Evolutionary conservation across 2,329 filamentous ascomycete species (phyloP).

Genomic region (Arachnopeziza araneosa): DNA sequence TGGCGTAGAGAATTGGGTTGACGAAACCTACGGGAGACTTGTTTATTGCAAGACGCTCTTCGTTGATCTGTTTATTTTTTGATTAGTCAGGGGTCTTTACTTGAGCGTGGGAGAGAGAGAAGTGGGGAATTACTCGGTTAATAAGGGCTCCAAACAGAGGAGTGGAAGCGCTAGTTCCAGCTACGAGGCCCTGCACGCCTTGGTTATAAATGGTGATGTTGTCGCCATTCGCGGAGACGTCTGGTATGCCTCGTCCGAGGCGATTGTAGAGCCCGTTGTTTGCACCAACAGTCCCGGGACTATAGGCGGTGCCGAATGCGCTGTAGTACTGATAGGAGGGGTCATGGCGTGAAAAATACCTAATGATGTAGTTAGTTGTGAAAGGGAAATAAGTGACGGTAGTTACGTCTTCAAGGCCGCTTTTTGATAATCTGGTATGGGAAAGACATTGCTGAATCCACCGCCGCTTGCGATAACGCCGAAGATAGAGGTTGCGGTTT

Average conservation of each 20-base stretch:
- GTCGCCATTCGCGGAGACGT: slow-evolving; percentile 33
- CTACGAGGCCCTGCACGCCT: slow-evolving; percentile 23
- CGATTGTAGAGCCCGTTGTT: slow-evolving; percentile 16
- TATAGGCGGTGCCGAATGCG: slow-evolving; percentile 13
- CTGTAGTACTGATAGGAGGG: slow-evolving; percentile 18
- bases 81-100: too few species aligned
- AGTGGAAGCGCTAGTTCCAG: slow-evolving; percentile 45
- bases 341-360: slow-evolving; percentile 31
- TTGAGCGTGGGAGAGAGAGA: too few species aligned
- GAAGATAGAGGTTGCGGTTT: slow-evolving; percentile 19
- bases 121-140: neutral
- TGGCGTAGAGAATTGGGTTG: slow-evolving; percentile 45
- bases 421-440: slow-evolving; percentile 38
- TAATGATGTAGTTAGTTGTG: neutral
- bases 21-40: slow-evolving; percentile 43
- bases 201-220: slow-evolving; percentile 25
- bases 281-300: slow-evolving; percentile 7
- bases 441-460: slow-evolving; percentile 43
- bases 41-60: neutral
- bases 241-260: slow-evolving; percentile 35
- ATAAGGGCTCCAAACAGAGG: slow-evolving; percentile 42
- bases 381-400: neutral
- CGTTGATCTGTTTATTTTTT: neutral
- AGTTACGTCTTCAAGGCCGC: slow-evolving; percentile 33
- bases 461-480: slow-evolving; percentile 36